Evolutionary conservation across 768 basidiomycete species (phyloP).

Genomic region (Fomitopsis serialis): DNA sequence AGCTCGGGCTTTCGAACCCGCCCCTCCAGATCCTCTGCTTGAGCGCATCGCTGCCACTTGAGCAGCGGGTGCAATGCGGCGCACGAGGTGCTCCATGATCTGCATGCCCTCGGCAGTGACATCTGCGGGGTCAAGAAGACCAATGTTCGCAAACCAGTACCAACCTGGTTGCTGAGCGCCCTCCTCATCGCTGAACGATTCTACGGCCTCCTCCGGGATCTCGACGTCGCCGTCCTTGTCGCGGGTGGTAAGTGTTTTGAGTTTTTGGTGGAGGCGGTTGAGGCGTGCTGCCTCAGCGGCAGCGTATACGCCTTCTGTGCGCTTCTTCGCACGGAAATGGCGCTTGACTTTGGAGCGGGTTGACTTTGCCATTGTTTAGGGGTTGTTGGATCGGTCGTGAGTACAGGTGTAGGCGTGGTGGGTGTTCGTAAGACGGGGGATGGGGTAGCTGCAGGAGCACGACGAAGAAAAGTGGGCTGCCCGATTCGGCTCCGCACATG

Average conservation of each 20-base stretch:
- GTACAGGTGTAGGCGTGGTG: neutral
- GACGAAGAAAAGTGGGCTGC: no score
- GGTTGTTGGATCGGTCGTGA: neutral
- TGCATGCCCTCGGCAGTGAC: conserved; percentile 49
- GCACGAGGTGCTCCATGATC: conserved; percentile 18
- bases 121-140: conserved; percentile 52
- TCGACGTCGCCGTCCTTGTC: conserved; percentile 29
- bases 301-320: conserved; percentile 69
- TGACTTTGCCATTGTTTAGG: conserved; percentile 69
- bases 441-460: no score
- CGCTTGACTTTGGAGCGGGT: conserved; percentile 80
- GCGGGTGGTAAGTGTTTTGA: conserved; percentile 40
- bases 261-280: conserved; percentile 64
- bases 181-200: conserved; percentile 17
- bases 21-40: neutral
- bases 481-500: no score
- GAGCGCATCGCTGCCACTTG: neutral
- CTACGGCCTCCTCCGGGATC: conserved; percentile 8
- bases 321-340: conserved; percentile 70
- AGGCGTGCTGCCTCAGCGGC: conserved; percentile 74
- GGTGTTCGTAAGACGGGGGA: neutral
- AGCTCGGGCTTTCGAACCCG: neutral
- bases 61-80: conserved; percentile 3
- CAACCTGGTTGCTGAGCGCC: conserved; percentile 48
- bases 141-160: conserved; percentile 43